These are phyloP conservation scores for Priceomyces castillae DNA, from an alignment of 805 yeast species.

Conservation along the genomic window DNA sequence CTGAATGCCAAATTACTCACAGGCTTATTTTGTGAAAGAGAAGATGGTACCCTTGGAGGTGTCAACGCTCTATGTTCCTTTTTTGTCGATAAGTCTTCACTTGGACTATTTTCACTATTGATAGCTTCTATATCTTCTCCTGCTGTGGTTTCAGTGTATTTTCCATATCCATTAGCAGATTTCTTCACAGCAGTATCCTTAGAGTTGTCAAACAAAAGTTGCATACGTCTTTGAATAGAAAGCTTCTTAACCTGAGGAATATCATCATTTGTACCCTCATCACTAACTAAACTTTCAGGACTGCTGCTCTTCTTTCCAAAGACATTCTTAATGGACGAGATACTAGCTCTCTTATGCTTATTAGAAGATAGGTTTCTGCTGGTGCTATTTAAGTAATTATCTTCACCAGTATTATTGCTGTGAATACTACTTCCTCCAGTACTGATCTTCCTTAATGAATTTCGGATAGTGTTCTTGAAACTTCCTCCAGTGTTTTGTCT, in stretches of 20 bases:
- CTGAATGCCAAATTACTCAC: not conserved
- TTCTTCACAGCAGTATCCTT: constrained; percentile 47
- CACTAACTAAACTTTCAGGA: constrained; percentile 3
- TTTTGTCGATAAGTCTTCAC: too few relatives aligned
- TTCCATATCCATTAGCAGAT: constrained; percentile 82
- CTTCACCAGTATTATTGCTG: constrained; percentile 17
- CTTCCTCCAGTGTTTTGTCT: constrained; percentile 43
- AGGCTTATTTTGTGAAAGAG: constrained; percentile 20
- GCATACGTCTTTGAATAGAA: constrained; percentile 56
- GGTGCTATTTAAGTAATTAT: not conserved
- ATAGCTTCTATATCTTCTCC: constrained; percentile 35
- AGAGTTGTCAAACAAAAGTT: constrained; percentile 43
- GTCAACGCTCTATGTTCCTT: not conserved
- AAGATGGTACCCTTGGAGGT: constrained; percentile 39
- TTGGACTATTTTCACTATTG: constrained; percentile 15
- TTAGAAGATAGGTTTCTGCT: not conserved
- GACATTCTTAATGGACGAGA: constrained; percentile 29
- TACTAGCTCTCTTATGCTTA: constrained; percentile 23
- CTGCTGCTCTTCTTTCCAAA: constrained; percentile 18
- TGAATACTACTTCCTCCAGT: constrained; percentile 31
- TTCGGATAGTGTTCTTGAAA: constrained; percentile 29
- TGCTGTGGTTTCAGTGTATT: constrained; percentile 51
- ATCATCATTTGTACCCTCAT: not conserved
- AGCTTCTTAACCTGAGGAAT: constrained; percentile 16
- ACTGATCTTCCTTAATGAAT: constrained; percentile 37